Conservation (phyloP, 2,329 filamentous ascomycete genomes). For the Sporothrix humicola region DNA sequence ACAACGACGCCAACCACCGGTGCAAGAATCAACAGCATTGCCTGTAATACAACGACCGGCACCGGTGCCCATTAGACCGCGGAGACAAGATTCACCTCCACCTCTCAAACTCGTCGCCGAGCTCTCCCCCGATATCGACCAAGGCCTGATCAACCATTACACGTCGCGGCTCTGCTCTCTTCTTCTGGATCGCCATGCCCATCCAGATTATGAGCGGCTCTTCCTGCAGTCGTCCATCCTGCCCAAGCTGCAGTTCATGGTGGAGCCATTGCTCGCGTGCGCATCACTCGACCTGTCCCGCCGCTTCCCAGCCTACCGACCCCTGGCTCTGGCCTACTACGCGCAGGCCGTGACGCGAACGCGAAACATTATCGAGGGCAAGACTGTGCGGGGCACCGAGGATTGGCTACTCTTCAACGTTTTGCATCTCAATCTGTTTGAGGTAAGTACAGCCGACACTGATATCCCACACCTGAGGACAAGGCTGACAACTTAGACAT, state of each 20-base stretch:
- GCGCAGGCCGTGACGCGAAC: constrained; percentile 21
- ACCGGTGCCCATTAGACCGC: constrained; percentile 1
- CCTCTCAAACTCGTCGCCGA: not conserved
- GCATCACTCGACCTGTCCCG: constrained; percentile 24
- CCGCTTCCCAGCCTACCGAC: constrained; percentile 20
- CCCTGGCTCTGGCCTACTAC: constrained; percentile 17
- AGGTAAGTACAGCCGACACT: not conserved
- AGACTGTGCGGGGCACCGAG: constrained; percentile 16
- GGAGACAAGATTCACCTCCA: not conserved
- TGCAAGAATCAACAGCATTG: not conserved
- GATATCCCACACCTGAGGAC: not conserved
- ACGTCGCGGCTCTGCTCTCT: constrained; percentile 22
- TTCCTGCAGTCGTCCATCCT: constrained; percentile 26
- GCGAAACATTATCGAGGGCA: constrained; percentile 2
- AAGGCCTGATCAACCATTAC: constrained; percentile 23
- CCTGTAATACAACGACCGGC: not conserved
- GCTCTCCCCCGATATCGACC: constrained; percentile 2
- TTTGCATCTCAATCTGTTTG: constrained; percentile 13
- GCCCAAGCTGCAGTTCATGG: constrained; percentile 24
- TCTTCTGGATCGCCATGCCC: constrained; percentile 22
- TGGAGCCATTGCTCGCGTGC: constrained; percentile 24
- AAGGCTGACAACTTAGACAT: not conserved
- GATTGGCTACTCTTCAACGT: constrained; percentile 28
- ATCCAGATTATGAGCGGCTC: constrained; percentile 13
- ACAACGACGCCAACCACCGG: not conserved